phyloP scores from a whole-genome alignment of 257 asterid genomes.

The Solanum infundibuliforme region DNA sequence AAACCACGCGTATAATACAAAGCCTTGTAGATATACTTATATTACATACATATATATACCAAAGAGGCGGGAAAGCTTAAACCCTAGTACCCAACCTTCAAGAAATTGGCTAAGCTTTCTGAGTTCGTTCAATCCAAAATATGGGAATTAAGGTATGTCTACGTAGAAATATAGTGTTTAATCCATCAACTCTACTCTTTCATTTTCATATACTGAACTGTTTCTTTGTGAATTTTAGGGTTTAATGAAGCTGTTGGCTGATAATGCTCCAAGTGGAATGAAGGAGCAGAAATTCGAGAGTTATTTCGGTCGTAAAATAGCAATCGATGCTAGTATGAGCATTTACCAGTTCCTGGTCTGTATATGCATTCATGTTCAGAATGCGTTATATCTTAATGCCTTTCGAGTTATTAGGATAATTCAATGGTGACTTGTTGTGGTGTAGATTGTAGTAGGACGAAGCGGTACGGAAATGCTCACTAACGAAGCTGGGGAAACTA shows the following conservation, averaged over 20 bases:
- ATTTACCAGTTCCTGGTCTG: constrained; percentile 91
- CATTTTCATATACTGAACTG: background rate
- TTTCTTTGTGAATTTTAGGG: constrained; percentile 39
- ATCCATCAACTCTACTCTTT: background rate
- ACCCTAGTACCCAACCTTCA: constrained; percentile 3
- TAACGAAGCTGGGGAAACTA: constrained; percentile 95
- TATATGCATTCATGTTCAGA: background rate
- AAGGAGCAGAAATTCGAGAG: constrained; percentile 94
- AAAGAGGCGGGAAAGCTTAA: constrained; percentile 9
- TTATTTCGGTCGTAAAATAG: constrained; percentile 92
- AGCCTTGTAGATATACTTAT: background rate
- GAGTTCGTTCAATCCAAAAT: background rate
- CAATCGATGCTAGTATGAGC: constrained; percentile 99
- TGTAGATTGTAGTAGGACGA: constrained; percentile 95
- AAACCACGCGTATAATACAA: background rate
- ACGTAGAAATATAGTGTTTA: background rate
- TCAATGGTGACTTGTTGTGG: background rate
- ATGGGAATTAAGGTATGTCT: constrained; percentile 32
- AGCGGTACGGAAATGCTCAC: constrained; percentile 89
- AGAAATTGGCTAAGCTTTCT: background rate
- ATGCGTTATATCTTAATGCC: background rate
- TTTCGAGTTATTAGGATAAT: background rate
- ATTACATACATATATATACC: background rate
- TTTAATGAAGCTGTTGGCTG: constrained; percentile 88
- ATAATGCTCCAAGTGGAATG: constrained; percentile 88